A percentile compares a stretch with the other conserved stretches of the same genome.
phyloP scores from a whole-genome alignment of 495 filamentous ascomycete species.

The Penicillium turbatum region DNA sequence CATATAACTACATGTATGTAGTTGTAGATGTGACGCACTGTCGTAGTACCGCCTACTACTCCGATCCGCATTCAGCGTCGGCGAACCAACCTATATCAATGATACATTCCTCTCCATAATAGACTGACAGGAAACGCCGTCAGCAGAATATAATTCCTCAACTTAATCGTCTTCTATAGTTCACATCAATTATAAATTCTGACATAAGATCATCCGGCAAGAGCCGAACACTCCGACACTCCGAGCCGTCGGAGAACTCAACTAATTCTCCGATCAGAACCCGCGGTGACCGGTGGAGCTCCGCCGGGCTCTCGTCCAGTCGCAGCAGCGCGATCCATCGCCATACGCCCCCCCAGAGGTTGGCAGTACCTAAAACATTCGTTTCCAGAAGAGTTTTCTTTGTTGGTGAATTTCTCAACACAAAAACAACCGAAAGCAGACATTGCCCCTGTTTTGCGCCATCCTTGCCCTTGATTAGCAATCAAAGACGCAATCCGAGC shows the following conservation, averaged over 20 bases:
- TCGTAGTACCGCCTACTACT: too few relatives aligned
- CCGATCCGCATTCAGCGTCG: too few relatives aligned
- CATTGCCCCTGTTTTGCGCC: not conserved
- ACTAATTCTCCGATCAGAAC: constrained; percentile 16
- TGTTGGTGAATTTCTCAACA: not conserved
- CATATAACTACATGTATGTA: too few relatives aligned
- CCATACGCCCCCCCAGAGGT: constrained; percentile 1
- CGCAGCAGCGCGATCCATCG: constrained; percentile 15
- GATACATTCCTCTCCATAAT: too few relatives aligned
- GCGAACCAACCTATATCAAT: too few relatives aligned
- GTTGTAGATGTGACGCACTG: too few relatives aligned
- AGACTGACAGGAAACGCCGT: too few relatives aligned
- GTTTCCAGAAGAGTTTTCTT: not conserved
- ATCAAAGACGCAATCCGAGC: constrained; percentile 5
- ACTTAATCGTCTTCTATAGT: too few relatives aligned
- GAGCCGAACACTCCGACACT: constrained; percentile 16
- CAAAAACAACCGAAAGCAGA: constrained; percentile 1
- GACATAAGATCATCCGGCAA: not conserved
- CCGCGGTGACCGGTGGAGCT: constrained; percentile 20
- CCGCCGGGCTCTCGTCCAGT: constrained; percentile 15
- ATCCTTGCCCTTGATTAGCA: constrained; percentile 9
- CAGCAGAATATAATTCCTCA: too few relatives aligned
- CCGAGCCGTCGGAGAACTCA: constrained; percentile 20
- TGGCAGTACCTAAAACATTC: constrained; percentile 3
- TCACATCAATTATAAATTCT: not conserved